Percentiles rank a stretch among this genome's conserved stretches.
Evolutionary conservation across 305 asterid species (phyloP).

Genomic region (Withania somnifera): DNA sequence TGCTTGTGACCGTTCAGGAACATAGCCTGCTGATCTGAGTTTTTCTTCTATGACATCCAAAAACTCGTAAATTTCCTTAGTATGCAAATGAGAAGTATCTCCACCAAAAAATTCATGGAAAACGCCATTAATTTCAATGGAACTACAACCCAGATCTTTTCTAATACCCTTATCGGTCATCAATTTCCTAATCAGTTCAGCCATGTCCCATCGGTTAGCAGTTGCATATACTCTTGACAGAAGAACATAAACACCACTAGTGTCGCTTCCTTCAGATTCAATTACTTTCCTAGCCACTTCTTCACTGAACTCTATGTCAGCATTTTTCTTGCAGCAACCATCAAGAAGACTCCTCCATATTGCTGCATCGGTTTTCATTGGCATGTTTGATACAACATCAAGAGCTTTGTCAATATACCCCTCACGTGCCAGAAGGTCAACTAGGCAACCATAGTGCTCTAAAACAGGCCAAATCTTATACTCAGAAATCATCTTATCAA

Average conservation of each 20-base stretch:
- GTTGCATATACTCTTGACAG: conserved; percentile 56
- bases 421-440: conserved; percentile 59
- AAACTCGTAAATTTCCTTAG: conserved; percentile 31
- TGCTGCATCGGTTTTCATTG: conserved; percentile 59
- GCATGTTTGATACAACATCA: conserved; percentile 45
- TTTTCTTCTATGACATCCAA: conserved; percentile 41
- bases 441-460: conserved; percentile 71
- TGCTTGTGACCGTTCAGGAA: conserved; percentile 40
- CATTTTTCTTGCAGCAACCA: conserved; percentile 43
- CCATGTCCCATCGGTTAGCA: conserved; percentile 65
- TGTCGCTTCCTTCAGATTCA: conserved; percentile 17
- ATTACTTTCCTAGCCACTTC: conserved; percentile 42
- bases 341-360: conserved; percentile 77
- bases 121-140: conserved; percentile 49
- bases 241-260: conserved; percentile 59
- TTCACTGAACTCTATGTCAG: conserved; percentile 35
- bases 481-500: conserved; percentile 36
- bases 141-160: conserved; percentile 73
- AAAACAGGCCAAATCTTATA: conserved; percentile 46
- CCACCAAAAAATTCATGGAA: conserved; percentile 71
- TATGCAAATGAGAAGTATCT: conserved; percentile 51
- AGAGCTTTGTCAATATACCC: conserved; percentile 55
- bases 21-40: conserved; percentile 34
- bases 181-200: conserved; percentile 49
- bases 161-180: conserved; percentile 52